Evolutionary conservation across 495 filamentous ascomycete genomes (phyloP), one percentile per base, ranked within the genome.

Genomic region (Aspergillus haitiensis): DNA sequence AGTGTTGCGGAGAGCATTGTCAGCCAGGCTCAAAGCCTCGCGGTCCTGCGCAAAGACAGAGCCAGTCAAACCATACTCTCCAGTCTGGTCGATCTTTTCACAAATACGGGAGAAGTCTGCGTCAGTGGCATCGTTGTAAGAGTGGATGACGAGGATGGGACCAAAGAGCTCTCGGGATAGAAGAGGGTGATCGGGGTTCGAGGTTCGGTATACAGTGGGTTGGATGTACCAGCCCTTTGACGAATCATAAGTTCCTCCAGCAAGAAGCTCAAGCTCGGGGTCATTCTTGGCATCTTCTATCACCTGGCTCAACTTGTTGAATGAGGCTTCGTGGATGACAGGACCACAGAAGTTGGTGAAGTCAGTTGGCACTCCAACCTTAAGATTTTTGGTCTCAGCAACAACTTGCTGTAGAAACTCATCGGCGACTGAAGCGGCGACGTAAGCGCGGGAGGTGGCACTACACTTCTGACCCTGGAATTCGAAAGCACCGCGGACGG

Each of bases 401-500:
- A 86, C 81, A 13, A 96, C 70, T 47, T 78, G 72, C 47, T 75
- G 67, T 57, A 83, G 76, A 75, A 93, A 91, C 52, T 83, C 73
- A 9, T 86, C 82, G 74, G 87, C 88, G 45, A 90, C 71, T 0
- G 88, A 91, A 60, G 81, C 74, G 7, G 90, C 84, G 6, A 94
- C 79, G 67, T 94, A 93, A 7, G 82, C 72, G 34, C 90, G 84
- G 37, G 89, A 92, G 7, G 88, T 91, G 60, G 90, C 90, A 67
- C 87, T 91, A 78, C 90, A 94, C 74, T 94, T 93, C 73, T 93
- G 90, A 18, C 90, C 90, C 71, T 91, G 88, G 75, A 88, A 93
- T 76, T 93, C 90, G 66, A 92, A 93, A 16, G 90, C 88, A 55
- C 89, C 90, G 56, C 90, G 86, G 15, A 93, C 83, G 33, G 90